Evolutionary conservation across 2,329 filamentous ascomycete species (phyloP), one percentile per base, ranked within the genome.

Genomic region (Diatrype stigma): DNA sequence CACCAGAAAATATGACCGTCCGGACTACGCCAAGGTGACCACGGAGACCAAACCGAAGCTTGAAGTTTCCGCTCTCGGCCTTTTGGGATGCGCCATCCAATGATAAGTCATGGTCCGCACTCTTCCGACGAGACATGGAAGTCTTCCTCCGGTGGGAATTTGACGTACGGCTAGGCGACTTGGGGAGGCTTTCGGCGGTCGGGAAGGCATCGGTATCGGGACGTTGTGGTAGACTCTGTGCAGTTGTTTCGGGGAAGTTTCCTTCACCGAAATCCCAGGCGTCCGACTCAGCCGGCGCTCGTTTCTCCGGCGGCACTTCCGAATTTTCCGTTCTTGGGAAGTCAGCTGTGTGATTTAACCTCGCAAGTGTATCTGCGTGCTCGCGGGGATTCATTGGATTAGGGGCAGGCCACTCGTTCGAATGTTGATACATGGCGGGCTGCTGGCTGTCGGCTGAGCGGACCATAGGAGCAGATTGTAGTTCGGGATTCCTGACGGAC

Each of bases 21-120:
- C 94, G 86, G 5, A 99, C 90, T 2, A 95, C 92, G 66, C 97
- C 91, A 2, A 99, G 79, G 68, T 99, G 94, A 2, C 94, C 94
- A 47, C 93, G 82, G 4, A 99, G 78, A 4, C 91, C 93, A 65
- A 96, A 97, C 47, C 91, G 84, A 52, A 97, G 86, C 70, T 95
- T 96, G 74, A 99, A 97, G 59, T 81, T 90, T 16, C 84, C 81
- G 23, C 77, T 81, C 54, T 96, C 92, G 1, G 77, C 70, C 63
- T 85, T 89, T 50, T 83, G 76, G 2, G 67, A 64, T 34, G 73
- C 58, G 2, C 72, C 63, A 47, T 75, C 77, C 28, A 82, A 62
- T 1, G 78, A 76, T 35, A 84, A 65, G 37, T 85, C 82, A 42
- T 84, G 77, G 19, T 96, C 91, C 7, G 82, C 76, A 55, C 84